These are phyloP conservation scores for Polychaeton citri DNA, from an alignment of 2,329 filamentous ascomycete species.

Conservation along the genomic window DNA sequence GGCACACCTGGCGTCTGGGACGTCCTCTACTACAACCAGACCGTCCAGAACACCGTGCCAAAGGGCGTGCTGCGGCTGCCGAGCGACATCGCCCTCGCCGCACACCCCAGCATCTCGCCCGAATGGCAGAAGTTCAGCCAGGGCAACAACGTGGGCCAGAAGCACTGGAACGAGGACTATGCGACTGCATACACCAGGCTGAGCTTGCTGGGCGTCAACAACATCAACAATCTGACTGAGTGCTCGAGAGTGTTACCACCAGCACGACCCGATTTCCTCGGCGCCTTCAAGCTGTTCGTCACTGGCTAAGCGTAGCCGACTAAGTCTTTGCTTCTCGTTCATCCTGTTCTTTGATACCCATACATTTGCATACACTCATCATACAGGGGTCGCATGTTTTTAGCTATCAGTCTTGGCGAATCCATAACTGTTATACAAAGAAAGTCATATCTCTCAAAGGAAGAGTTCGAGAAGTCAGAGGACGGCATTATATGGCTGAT, in stretches of 20 bases:
- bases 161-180: slow-evolving; percentile 13
- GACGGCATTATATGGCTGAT: too few relatives aligned
- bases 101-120: slow-evolving; percentile 19
- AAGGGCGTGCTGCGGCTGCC: slow-evolving; percentile 23
- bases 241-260: slow-evolving; percentile 13
- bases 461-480: too few relatives aligned
- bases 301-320: too few relatives aligned
- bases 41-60: slow-evolving; percentile 14
- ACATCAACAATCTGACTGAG: slow-evolving; percentile 13
- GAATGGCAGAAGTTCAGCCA: slow-evolving; percentile 20
- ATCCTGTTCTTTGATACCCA: too few relatives aligned
- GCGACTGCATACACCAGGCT: slow-evolving; percentile 12
- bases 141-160: slow-evolving; percentile 9
- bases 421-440: too few relatives aligned
- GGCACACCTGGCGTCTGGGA: slow-evolving; percentile 25
- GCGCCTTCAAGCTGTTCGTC: too few relatives aligned
- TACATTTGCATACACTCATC: too few relatives aligned
- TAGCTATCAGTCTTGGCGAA: too few relatives aligned
- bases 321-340: too few relatives aligned
- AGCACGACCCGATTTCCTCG: too few relatives aligned
- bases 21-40: slow-evolving; percentile 23
- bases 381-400: too few relatives aligned
- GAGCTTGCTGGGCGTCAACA: slow-evolving; percentile 13
- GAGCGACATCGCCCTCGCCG: slow-evolving; percentile 22
- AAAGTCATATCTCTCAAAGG: too few relatives aligned